Evolutionary conservation across 2,329 filamentous ascomycete genomes (phyloP).

Genomic region (Nannizziopsis arthrosporioides): DNA sequence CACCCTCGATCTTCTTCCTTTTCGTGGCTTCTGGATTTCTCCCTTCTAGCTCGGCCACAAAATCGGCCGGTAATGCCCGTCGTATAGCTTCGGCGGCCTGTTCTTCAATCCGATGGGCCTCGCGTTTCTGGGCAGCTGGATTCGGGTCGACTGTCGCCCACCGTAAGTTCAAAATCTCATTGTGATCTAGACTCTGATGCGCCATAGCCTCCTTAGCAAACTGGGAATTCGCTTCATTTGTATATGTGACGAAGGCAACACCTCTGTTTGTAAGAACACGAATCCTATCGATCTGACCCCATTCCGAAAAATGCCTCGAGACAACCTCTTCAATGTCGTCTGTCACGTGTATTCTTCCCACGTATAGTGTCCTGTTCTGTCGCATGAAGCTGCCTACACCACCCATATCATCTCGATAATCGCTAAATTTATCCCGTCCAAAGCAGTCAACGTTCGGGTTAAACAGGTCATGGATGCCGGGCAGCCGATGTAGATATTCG

Average conservation of each 20-base stretch:
- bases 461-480: slow-evolving; percentile 76
- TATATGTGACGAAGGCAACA: slow-evolving; percentile 90
- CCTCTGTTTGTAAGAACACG: slow-evolving; percentile 80
- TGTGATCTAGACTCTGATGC: slow-evolving; percentile 81
- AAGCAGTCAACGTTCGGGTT: slow-evolving; percentile 94
- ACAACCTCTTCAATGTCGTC: slow-evolving; percentile 97
- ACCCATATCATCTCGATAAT: slow-evolving; percentile 96
- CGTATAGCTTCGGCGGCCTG: slow-evolving; percentile 92
- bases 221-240: slow-evolving; percentile 77
- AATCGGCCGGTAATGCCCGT: slow-evolving; percentile 74
- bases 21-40: slow-evolving; percentile 78
- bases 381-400: slow-evolving; percentile 89
- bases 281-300: slow-evolving; percentile 80
- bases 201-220: slow-evolving; percentile 95
- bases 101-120: slow-evolving; percentile 80
- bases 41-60: slow-evolving; percentile 87
- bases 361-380: slow-evolving; percentile 86
- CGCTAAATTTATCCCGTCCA: slow-evolving; percentile 78
- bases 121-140: slow-evolving; percentile 82
- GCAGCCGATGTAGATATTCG: slow-evolving; percentile 83
- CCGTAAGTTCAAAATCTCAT: slow-evolving; percentile 84
- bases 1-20: slow-evolving; percentile 76
- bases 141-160: slow-evolving; percentile 98
- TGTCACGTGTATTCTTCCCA: slow-evolving; percentile 85
- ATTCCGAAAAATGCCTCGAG: slow-evolving; percentile 88